Base-by-base conservation (phyloP, 257 asterid genomes). In the Solanum rostratum region DNA sequence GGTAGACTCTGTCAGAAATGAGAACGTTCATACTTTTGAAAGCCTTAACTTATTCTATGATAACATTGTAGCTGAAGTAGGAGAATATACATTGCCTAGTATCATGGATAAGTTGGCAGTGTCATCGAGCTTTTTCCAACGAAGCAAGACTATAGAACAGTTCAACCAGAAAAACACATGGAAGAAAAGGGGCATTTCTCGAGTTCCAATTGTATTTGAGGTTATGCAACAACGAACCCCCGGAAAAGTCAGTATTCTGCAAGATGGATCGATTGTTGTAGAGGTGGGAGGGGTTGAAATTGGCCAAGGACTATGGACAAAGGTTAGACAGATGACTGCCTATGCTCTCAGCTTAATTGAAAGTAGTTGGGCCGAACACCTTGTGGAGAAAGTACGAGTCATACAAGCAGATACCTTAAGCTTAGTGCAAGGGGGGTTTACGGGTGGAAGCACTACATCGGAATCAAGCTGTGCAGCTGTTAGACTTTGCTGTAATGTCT, bases 221-320 rank as follows among this genome's bases (percentile, higher is more conserved):
- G 88, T 91, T 33, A 1, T 1, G 7, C 84, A 90, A 30, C 90
- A 92, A 81, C 86, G 93, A 1, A 87, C 88, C 19, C 92, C 97
- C 0, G 98, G 94, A 55, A 93, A 90, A 89, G 97, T 94, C 57
- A 94, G 97, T 87, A 88, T 94, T 45, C 92, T 94, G 50, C 50
- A 85, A 74, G 98, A 94, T 83, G 98, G 97, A 13, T 90, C 93
- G 3, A 83, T 92, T 27, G 93, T 90, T 46, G 97, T 94, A 8
- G 98, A 94, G 88, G 92, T 94, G 30, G 98, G 97, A 69, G 98
- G 98, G 60, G 87, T 93, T 76, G 98, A 94, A 55, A 22, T 94
- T 62, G 97, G 98, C 20, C 98, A 94, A 86, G 98, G 97, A 86
- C 92, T 94, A 41, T 92, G 92, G 93, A 94, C 97, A 12, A 94